Evolutionary conservation across 2,329 filamentous ascomycete genomes (phyloP).

Genomic region (Colletotrichum tamarilloi): DNA sequence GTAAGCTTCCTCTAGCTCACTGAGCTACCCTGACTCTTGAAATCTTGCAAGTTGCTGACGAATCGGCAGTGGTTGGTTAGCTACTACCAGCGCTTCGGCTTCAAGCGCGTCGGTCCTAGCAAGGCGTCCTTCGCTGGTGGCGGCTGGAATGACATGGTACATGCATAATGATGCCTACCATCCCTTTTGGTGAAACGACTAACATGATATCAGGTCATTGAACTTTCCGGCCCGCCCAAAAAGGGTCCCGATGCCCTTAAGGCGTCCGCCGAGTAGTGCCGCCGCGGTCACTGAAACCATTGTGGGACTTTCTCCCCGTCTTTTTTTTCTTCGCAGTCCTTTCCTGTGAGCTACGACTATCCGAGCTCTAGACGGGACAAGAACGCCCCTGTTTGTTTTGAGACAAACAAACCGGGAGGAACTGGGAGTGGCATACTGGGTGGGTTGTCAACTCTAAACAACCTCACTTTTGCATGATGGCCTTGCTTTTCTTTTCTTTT

Average conservation of each 20-base stretch:
- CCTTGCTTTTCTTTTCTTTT: not conserved
- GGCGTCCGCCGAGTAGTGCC: conserved; percentile 12
- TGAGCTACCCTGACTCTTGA: not conserved
- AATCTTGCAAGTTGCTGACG: conserved; percentile 1
- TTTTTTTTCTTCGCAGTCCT: not conserved
- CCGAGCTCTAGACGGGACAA: not conserved
- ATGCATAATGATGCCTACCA: conserved; percentile 11
- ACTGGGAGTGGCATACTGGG: not conserved
- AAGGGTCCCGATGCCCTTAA: conserved; percentile 20
- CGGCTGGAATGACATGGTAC: conserved; percentile 85
- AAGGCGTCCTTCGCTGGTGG: conserved; percentile 79
- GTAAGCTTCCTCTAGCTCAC: conserved; percentile 49
- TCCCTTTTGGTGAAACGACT: not conserved
- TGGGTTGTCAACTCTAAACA: not conserved
- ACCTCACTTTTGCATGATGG: conserved; percentile 9
- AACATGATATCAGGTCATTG: conserved; percentile 38
- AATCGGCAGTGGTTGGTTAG: conserved; percentile 68
- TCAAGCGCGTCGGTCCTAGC: conserved; percentile 75
- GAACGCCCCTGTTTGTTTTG: not conserved
- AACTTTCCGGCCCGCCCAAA: conserved; percentile 38
- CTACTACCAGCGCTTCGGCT: conserved; percentile 84
- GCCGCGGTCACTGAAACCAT: not conserved
- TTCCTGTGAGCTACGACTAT: not conserved
- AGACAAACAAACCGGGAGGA: not conserved
- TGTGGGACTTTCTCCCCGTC: not conserved